Base-by-base conservation (phyloP, 345 rosid genomes). In the Nasturtium officinale region DNA sequence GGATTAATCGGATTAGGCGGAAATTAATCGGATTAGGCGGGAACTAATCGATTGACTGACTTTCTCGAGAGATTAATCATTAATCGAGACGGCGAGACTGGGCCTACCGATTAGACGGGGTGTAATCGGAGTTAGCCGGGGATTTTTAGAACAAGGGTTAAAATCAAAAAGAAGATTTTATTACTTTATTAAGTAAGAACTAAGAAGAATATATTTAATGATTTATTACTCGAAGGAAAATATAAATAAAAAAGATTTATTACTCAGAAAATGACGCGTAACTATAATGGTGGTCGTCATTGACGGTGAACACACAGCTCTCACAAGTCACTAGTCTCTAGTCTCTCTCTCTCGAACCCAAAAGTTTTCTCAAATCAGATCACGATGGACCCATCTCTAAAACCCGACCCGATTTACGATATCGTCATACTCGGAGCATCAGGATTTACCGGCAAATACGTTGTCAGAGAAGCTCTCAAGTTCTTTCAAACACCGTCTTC, bases 361-460 rank as follows among this genome's bases (percentile, higher is more conserved):
- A 74, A 23, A 8, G 0, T 45, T 45, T 12, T 65, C 32, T 54
- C 47, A 43, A 35, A 47, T 40, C 71, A 61, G 76, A 77, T 71
- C 59, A 71, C 38, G 7, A 82, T 82, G 82, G 46, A 70, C 2
- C 50, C 55, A 21, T 61, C 26, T 20, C 79, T 30, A 61, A 9
- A 45, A 45, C 61, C 60, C 55, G 33, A 47, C 32, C 81, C 72
- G 65, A 65, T 38, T 13, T 87, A 75, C 70, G 96, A 90, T 40
- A 56, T 90, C 48, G 74, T 86, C 12, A 86, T 90, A 64, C 82
- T 87, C 47, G 96, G 96, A 71, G 96, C 96, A 56, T 90, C 92
- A 4, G 92, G 96, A 9, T 89, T 86, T 74, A 89, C 92, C 0
- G 89, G 92, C 2, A 90, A 86, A 75, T 90, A 90, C 77, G 90